Evolutionary conservation across 306 rosid genomes (phyloP).

Genomic region (Sicyos baderoa): DNA sequence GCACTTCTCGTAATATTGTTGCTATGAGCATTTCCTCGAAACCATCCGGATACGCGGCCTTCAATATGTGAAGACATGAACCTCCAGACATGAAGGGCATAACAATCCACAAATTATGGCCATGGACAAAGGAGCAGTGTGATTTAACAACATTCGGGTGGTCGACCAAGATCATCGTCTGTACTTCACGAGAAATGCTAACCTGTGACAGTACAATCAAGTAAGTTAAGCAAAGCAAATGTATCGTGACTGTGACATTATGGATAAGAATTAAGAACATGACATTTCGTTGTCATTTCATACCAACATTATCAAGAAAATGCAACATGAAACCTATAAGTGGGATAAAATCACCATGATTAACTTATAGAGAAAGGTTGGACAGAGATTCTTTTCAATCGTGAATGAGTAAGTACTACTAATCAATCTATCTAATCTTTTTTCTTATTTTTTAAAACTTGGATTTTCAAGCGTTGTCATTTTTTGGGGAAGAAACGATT

Average conservation of each 20-base stretch:
- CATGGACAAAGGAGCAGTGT: slow-evolving; percentile 84
- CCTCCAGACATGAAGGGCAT: slow-evolving; percentile 96
- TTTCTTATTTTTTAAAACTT: neutral
- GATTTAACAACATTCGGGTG: slow-evolving; percentile 90
- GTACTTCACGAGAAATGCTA: slow-evolving; percentile 75
- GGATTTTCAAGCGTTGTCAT: neutral
- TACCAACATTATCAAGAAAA: neutral
- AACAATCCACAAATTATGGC: slow-evolving; percentile 83
- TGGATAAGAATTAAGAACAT: neutral
- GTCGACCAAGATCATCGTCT: slow-evolving; percentile 79
- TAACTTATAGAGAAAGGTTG: neutral
- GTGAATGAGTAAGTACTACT: neutral
- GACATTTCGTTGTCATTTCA: neutral
- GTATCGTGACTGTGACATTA: too few species aligned
- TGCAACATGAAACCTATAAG: neutral
- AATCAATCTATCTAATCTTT: neutral
- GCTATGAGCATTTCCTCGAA: slow-evolving; percentile 77
- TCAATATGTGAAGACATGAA: slow-evolving; percentile 85
- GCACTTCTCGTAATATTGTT: slow-evolving; percentile 59
- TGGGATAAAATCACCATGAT: neutral
- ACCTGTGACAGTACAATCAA: slow-evolving; percentile 32
- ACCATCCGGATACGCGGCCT: slow-evolving; percentile 80
- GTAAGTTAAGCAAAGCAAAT: neutral
- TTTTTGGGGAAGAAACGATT: too few species aligned
- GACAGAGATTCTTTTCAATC: neutral